Base-by-base conservation (phyloP, 768 basidiomycete species). In the Mycena belliarum region DNA sequence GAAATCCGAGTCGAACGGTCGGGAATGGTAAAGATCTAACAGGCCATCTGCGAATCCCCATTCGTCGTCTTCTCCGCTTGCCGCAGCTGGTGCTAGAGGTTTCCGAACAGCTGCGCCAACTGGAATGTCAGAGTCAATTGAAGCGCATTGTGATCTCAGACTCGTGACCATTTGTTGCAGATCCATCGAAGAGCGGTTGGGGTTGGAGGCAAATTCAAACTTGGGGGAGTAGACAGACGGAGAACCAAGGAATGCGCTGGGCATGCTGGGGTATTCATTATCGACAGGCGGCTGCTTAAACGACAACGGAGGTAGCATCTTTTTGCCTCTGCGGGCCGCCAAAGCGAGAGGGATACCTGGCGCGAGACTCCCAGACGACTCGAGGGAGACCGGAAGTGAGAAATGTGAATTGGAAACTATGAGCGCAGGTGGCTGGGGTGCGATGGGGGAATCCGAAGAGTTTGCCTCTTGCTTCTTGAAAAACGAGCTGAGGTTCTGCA, bases 81-180 rank as follows among this genome's bases (percentile, higher is more conserved):
- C 44, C 21, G 33, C 64, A 7, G 64, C 49, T 47, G 15, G 49
- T 18, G 45, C 50, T 23, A 21, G 44, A 24, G 54, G 50, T 38
- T 55, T 25, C 50, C 45, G 32, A 48, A 35, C 48, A 46, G 46
- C 41, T 20, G 35, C 56, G 48, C 37, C 46, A 56, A 53, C 24
- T 56, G 42, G 56, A 50, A 37, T 47, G 51, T 43, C 53, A 37
- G n/a, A 60, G 53, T 53, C 50, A 25, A 69, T 59, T 18, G 66
- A 67, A 44, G 67, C 65, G 57, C 78, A 79, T 60, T 77, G 73
- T 12, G 71, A 67, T 43, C 77, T 72, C 47, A 81, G 72, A 55
- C 70, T 77, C n/a, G 65, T 69, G 18, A 81, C 72, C 80, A 81
- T 81, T 26, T 78, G 75, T 59, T 76, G 70, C 15, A 79, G 66